phyloP scores from a whole-genome alignment of 2,329 filamentous ascomycete genomes.

The Colletotrichum horii region DNA sequence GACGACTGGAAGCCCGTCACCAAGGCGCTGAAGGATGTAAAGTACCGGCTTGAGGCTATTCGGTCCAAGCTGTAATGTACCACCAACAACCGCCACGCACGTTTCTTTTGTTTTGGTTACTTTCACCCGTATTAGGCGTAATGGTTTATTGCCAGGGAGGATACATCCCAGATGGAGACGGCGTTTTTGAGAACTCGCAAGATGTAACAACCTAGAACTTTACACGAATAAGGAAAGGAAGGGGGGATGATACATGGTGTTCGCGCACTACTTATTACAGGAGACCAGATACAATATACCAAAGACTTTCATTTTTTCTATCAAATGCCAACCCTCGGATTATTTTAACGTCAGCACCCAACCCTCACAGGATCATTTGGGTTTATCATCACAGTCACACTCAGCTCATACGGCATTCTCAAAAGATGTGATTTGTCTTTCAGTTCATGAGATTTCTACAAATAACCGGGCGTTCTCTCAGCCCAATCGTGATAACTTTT shows the following conservation, averaged over 20 bases:
- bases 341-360: too few species aligned
- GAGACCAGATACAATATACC: constrained; percentile 1
- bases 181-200: neutral
- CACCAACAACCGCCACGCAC: too few species aligned
- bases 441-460: neutral
- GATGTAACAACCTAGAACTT: neutral
- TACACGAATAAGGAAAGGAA: neutral
- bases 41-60: constrained; percentile 90
- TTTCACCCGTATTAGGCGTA: neutral
- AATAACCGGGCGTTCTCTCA: neutral
- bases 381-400: too few species aligned
- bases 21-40: constrained; percentile 94
- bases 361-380: too few species aligned
- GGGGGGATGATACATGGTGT: constrained; percentile 8
- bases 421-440: neutral
- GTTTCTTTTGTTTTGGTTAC: neutral
- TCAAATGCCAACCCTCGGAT: too few species aligned
- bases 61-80: constrained; percentile 73
- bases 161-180: neutral
- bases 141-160: neutral
- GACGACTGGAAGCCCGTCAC: constrained; percentile 91
- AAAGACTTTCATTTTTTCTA: neutral
- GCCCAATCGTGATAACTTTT: neutral
- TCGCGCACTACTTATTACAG: neutral
- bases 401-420: neutral